Conservation (phyloP, 192 early-diverging fungal species). For the Geosiphon pyriformis region DNA sequence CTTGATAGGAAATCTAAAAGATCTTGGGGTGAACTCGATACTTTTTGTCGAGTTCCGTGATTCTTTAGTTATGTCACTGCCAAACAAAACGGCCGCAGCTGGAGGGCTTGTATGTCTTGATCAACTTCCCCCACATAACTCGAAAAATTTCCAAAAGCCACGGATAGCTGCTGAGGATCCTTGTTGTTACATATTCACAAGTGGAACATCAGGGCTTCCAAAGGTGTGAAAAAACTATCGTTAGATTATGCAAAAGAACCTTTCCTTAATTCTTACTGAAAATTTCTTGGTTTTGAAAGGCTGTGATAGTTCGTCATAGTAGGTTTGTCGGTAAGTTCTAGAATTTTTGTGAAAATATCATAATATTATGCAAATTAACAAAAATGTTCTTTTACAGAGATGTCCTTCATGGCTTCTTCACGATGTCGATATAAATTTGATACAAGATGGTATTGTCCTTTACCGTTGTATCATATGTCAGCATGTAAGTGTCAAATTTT, state of each 20-base stretch:
- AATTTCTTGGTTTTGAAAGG: conserved; percentile 1
- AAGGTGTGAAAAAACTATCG: conserved; percentile 32
- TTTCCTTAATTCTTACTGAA: neutral
- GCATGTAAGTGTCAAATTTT: conserved; percentile 39
- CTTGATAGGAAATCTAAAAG: conserved; percentile 26
- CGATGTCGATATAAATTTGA: too few species aligned
- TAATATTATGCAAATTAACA: too few species aligned
- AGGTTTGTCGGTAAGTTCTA: conserved; percentile 22
- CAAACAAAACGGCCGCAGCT: conserved; percentile 24
- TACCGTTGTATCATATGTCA: conserved; percentile 62
- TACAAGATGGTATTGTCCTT: conserved; percentile 49
- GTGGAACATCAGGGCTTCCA: conserved; percentile 59
- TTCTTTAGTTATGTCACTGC: conserved; percentile 21
- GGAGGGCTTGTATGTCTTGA: conserved; percentile 37
- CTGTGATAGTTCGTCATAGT: conserved; percentile 16
- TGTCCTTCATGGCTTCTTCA: too few species aligned
- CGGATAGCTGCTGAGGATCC: conserved; percentile 22
- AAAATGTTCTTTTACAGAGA: too few species aligned
- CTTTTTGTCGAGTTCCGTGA: conserved; percentile 29
- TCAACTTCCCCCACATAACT: conserved; percentile 25
- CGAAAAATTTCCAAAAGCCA: conserved; percentile 22
- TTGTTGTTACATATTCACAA: conserved; percentile 39
- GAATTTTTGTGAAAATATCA: too few species aligned
- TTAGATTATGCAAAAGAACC: neutral
- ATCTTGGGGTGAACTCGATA: conserved; percentile 26